A percentile compares a stretch with the other conserved stretches of the same genome.
phyloP scores from a whole-genome alignment of 331 rosid genomes.

The Prunus yedoensis region DNA sequence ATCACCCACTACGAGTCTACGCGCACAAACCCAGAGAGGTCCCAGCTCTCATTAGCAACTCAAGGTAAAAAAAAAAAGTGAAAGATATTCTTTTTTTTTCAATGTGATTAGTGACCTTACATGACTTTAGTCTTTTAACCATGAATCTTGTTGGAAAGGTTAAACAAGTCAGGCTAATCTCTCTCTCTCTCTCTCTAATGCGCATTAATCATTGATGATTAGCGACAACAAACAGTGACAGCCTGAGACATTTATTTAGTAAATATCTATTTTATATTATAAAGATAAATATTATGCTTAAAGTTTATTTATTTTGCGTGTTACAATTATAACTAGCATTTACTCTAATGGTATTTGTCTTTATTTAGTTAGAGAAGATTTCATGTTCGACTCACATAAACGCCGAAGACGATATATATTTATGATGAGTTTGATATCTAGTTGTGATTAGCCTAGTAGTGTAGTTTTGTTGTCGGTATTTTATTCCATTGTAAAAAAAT shows the following conservation, averaged over 20 bases:
- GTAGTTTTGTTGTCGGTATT: too few species aligned
- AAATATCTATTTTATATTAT: neutral
- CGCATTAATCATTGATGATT: neutral
- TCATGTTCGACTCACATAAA: too few species aligned
- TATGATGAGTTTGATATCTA: too few species aligned
- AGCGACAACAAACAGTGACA: neutral
- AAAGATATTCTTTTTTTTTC: neutral
- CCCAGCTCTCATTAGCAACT: neutral
- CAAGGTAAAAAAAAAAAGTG: neutral
- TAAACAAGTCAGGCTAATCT: neutral
- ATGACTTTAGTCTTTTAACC: neutral
- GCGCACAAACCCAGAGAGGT: neutral
- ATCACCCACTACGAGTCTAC: neutral
- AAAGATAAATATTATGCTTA: neutral
- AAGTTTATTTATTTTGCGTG: too few species aligned
- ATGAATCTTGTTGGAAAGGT: neutral
- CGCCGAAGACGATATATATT: rapidly evolving
- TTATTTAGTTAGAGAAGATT: rapidly evolving
- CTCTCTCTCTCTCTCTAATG: neutral
- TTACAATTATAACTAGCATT: too few species aligned
- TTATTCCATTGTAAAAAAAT: too few species aligned
- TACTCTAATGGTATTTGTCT: too few species aligned
- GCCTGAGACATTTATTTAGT: neutral
- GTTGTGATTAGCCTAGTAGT: too few species aligned
- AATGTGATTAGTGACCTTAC: neutral